Base-by-base conservation (phyloP, 306 rosid species). In the Cicer chorassanicum region DNA sequence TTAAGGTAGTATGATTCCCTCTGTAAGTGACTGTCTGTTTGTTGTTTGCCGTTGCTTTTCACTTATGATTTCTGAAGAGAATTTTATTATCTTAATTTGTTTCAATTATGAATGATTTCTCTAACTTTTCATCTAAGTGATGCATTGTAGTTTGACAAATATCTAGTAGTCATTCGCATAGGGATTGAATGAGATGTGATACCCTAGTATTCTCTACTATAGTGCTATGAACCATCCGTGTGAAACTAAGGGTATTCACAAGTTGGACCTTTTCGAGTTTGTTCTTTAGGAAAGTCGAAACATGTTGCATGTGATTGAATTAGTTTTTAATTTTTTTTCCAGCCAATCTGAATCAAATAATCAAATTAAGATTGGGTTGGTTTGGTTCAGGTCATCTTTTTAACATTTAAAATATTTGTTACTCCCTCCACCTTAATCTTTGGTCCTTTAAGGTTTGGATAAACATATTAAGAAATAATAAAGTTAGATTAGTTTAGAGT, bases 1-100 rank as follows among this genome's bases (percentile, higher is more conserved):
- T 95, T 72, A 95, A 90, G 99, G 98, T 95, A 80, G 29, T 77
- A 60, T 34, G 66, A 73, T 19, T 53, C 16, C 42, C 16, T 19
- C 44, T 56, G 51, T 42, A 45, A 56, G 71, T 50, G 51, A 38
- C 57, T 57, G 1, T 9, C 10, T 46, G 36, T 46, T 38, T 78
- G 54, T 46, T 36, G 7, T 12, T 6, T 13, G 11, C 46, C n/a
- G 67, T 14, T 48, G 15, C 72, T 13, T 74, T 78, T 75, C 51
- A 10, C 29, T 8, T 10, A 41, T 45, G 72, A 59, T 21, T 54
- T 49, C 19, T 12, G 51, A 24, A 42, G 68, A 73, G 46, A 65
- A 51, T 38, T 64, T 13, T 46, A 2, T 45, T 39, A 14, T 53
- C 11, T 39, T 61, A 42, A 43, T 65, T 77, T 65, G 43, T 80